Evolutionary conservation across 306 rosid species (phyloP).

Genomic region (Lotus japonicus): DNA sequence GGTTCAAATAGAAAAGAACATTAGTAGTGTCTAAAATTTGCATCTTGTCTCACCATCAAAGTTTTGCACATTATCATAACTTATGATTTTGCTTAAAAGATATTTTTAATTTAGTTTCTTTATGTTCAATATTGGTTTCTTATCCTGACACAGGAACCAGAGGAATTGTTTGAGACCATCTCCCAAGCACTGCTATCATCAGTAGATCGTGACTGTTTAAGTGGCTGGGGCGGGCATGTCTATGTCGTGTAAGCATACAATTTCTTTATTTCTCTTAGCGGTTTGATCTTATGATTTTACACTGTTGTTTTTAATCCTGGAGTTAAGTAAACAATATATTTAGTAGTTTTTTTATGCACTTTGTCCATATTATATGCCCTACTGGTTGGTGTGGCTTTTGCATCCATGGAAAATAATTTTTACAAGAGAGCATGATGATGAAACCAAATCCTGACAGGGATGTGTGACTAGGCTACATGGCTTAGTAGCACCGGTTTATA

Average conservation of each 20-base stretch:
- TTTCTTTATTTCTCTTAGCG: neutral
- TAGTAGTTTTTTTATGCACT: no score
- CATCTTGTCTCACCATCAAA: neutral
- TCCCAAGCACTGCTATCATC: constrained; percentile 95
- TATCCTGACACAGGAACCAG: constrained; percentile 65
- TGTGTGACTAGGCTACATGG: no score
- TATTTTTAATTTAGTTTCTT: neutral
- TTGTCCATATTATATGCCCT: no score
- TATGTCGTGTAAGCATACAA: constrained; percentile 74
- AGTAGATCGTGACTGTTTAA: constrained; percentile 94
- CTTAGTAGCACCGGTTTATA: no score
- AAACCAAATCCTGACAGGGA: no score
- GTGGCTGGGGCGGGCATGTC: constrained; percentile 99
- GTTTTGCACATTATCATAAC: neutral
- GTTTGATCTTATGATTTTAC: neutral
- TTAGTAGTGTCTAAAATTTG: neutral
- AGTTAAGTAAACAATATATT: no score
- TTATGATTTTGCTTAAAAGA: neutral
- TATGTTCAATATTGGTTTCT: neutral
- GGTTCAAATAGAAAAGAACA: neutral
- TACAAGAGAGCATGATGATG: no score
- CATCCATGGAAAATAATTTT: no score
- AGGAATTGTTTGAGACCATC: constrained; percentile 88
- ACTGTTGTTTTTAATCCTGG: neutral
- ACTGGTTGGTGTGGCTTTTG: no score